Conservation (phyloP, 176 grass and related monocot species). For the Musa troglodytarum region DNA sequence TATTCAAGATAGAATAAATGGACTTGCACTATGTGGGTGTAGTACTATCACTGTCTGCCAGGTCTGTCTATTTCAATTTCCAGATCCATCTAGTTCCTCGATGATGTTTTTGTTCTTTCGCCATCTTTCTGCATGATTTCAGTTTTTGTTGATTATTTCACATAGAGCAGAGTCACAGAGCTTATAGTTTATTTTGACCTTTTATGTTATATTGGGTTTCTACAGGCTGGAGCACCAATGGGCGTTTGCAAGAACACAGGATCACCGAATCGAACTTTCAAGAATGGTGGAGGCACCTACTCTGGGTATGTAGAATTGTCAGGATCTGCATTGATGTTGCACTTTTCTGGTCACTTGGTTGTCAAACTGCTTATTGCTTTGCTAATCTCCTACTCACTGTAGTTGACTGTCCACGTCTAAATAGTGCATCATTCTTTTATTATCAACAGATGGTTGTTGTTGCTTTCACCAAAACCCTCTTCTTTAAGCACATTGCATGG, state of each 20-base stretch:
- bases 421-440: neutral
- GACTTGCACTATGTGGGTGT: slow-evolving; percentile 68
- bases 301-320: slow-evolving; percentile 20
- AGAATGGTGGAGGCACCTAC: slow-evolving; percentile 7
- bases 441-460: neutral
- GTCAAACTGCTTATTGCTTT: slow-evolving; percentile 9
- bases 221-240: slow-evolving; percentile 20
- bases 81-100: neutral
- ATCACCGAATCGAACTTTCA: slow-evolving; percentile 7
- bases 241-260: slow-evolving; percentile 24
- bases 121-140: neutral
- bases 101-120: no score
- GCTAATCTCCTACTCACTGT: neutral
- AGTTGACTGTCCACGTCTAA: neutral
- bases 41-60: slow-evolving; percentile 62
- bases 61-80: slow-evolving; percentile 36
- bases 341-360: neutral
- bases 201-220: neutral
- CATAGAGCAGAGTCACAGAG: no score
- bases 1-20: slow-evolving; percentile 92
- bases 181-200: no score
- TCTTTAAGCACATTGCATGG: no score
- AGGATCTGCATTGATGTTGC: neutral
- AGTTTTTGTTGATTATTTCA: neutral
- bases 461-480: no score